Percentiles rank a stretch among this genome's conserved stretches.
Evolutionary conservation across 2,329 filamentous ascomycete species (phyloP).

Genomic region (Penicillium occitanis): DNA sequence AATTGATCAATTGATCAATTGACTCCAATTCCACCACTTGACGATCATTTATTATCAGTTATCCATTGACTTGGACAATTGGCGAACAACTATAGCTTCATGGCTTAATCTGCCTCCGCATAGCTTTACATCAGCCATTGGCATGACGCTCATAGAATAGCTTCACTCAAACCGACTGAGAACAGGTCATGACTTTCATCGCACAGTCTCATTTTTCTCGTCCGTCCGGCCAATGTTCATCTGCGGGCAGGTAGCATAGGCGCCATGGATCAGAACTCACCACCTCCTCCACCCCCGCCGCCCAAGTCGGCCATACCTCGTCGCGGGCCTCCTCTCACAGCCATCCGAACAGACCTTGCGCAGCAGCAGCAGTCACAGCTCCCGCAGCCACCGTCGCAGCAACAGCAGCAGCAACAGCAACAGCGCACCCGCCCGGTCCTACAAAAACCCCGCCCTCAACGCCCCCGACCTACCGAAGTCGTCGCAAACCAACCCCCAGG

Average conservation of each 20-base stretch:
- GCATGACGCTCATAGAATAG: background rate
- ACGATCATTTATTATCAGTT: background rate
- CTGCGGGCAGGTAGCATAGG: constrained; percentile 13
- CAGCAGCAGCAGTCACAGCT: constrained; percentile 32
- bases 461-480: constrained; percentile 36
- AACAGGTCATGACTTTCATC: constrained; percentile 3
- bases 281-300: constrained; percentile 7
- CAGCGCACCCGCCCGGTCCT: constrained; percentile 25
- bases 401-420: constrained; percentile 30
- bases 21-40: background rate
- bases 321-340: constrained; percentile 37
- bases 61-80: background rate
- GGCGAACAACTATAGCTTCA: background rate
- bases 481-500: constrained; percentile 29
- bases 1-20: background rate
- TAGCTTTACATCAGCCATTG: background rate
- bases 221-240: constrained; percentile 10
- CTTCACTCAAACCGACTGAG: background rate
- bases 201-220: background rate
- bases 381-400: constrained; percentile 23
- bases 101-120: background rate
- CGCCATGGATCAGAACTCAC: constrained; percentile 21
- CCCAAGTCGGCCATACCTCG: constrained; percentile 36
- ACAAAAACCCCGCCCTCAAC: constrained; percentile 29
- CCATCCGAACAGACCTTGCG: constrained; percentile 41